phyloP scores from a whole-genome alignment of 2,329 filamentous ascomycete species.

The Fusarium sp. region DNA sequence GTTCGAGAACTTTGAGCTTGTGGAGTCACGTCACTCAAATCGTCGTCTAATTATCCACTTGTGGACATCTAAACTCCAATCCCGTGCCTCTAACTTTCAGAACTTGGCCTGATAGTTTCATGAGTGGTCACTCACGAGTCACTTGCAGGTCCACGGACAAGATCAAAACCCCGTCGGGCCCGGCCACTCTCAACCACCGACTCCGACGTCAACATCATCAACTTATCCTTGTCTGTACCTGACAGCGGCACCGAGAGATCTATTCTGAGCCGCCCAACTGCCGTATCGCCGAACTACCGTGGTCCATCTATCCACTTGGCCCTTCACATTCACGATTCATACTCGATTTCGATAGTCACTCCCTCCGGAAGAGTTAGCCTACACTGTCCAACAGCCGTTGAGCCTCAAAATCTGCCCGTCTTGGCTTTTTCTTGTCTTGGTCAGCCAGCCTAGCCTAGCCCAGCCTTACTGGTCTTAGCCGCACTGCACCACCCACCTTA shows the following conservation, averaged over 20 bases:
- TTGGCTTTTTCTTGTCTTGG: slow-evolving; percentile 16
- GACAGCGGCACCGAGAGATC: slow-evolving; percentile 8
- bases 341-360: background rate
- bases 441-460: slow-evolving; percentile 8
- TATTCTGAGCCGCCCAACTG: slow-evolving; percentile 16
- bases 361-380: background rate
- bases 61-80: slow-evolving; percentile 4
- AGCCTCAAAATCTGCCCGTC: slow-evolving; percentile 18
- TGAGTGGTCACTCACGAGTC: background rate
- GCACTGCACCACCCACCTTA: background rate
- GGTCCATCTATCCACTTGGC: background rate
- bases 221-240: slow-evolving; percentile 27
- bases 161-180: slow-evolving; percentile 25
- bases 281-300: slow-evolving; percentile 12
- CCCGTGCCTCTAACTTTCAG: background rate
- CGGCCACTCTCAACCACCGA: slow-evolving; percentile 24
- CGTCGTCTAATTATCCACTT: slow-evolving; percentile 7
- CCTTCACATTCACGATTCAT: background rate
- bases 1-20: slow-evolving; percentile 22
- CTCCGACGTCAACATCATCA: slow-evolving; percentile 15
- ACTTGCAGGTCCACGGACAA: background rate
- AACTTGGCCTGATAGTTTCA: background rate
- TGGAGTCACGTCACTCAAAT: slow-evolving; percentile 13
- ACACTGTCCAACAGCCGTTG: slow-evolving; percentile 1
- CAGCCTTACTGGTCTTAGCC: slow-evolving; percentile 20